Evolutionary conservation across 2,329 filamentous ascomycete genomes (phyloP).

Genomic region (Ceratocystis alfenasii): DNA sequence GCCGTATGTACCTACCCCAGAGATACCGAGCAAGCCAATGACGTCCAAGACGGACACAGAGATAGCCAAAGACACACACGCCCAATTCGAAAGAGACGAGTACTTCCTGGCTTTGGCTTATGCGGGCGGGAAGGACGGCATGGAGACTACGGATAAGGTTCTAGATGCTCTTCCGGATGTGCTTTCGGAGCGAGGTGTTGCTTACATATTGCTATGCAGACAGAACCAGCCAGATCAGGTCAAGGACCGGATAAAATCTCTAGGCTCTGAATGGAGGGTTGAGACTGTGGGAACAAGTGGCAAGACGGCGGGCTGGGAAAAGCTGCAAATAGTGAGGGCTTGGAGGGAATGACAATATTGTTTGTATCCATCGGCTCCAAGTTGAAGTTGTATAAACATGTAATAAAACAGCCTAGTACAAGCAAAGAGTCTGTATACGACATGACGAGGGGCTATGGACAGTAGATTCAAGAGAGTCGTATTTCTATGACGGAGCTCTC

Average conservation of each 20-base stretch:
- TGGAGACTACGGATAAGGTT: conserved; percentile 81
- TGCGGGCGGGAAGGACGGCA: conserved; percentile 77
- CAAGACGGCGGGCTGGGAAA: conserved; percentile 87
- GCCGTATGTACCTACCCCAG: conserved; percentile 82
- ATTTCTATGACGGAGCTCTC: conserved; percentile 22
- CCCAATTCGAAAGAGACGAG: conserved; percentile 64
- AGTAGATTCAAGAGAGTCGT: background rate
- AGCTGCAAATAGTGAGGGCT: conserved; percentile 75
- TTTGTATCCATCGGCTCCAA: background rate
- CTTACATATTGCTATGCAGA: conserved; percentile 79
- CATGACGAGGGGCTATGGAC: background rate
- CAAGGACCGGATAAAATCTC: conserved; percentile 46
- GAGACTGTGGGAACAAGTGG: conserved; percentile 74
- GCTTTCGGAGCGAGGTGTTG: conserved; percentile 58
- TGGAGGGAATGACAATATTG: conserved; percentile 43
- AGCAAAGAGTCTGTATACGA: background rate
- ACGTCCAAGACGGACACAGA: conserved; percentile 27
- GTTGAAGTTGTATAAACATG: background rate
- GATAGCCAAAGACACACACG: conserved; percentile 28
- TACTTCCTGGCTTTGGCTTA: conserved; percentile 76
- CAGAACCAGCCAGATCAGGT: conserved; percentile 77
- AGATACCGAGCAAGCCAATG: conserved; percentile 45
- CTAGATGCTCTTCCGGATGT: conserved; percentile 55
- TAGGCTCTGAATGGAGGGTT: conserved; percentile 52
- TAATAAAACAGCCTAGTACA: background rate